Conservation (phyloP, 164 flowering plant species). For the Sextonia rubra region DNA sequence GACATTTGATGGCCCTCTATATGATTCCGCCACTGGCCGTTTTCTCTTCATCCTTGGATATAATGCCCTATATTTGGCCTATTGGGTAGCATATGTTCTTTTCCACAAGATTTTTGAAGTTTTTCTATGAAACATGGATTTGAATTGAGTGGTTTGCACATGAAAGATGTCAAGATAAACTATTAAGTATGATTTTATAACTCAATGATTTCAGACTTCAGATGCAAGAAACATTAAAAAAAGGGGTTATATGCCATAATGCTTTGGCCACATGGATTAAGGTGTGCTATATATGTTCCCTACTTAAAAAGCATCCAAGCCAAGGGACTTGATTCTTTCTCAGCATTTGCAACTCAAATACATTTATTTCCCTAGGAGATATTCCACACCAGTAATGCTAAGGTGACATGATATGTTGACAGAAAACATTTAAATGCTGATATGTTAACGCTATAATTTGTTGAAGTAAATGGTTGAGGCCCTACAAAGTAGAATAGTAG, state of each 20-base stretch:
- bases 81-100: not conserved
- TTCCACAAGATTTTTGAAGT: not conserved
- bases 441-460: no score
- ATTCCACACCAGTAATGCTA: no score
- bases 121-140: not conserved
- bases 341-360: not conserved
- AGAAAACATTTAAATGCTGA: no score
- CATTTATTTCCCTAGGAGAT: not conserved
- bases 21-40: no score
- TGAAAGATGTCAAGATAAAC: not conserved
- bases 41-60: no score
- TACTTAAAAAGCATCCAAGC: not conserved
- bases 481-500: no score
- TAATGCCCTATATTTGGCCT: no score
- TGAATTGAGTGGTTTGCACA: no score
- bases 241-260: not conserved
- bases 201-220: not conserved
- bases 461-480: no score
- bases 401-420: no score
- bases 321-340: slow-evolving; percentile 1
- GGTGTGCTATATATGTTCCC: not conserved
- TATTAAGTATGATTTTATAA: not conserved
- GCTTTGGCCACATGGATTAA: not conserved
- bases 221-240: not conserved
- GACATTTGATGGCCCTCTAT: no score